phyloP scores from a whole-genome alignment of 345 rosid species.

The Cardamine occulta region DNA sequence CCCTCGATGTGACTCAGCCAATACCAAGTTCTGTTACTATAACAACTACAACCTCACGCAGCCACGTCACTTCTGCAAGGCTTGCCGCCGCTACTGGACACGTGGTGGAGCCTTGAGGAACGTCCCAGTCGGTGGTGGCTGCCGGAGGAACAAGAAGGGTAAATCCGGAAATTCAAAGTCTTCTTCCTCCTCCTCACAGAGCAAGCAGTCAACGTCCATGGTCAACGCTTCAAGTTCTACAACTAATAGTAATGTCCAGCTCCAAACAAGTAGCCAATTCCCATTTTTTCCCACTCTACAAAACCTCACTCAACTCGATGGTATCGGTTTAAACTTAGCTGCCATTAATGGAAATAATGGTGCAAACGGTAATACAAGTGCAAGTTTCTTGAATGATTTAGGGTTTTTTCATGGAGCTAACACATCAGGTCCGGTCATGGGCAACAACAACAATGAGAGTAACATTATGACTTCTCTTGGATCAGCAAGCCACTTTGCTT shows the following conservation, averaged over 20 bases:
- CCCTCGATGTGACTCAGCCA: conserved; percentile 47
- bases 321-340: conserved; percentile 44
- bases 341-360: conserved; percentile 36
- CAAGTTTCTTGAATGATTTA: conserved; percentile 41
- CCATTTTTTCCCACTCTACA: conserved; percentile 42
- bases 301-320: conserved; percentile 44
- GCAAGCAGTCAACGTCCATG: conserved; percentile 42
- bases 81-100: conserved; percentile 51
- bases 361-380: conserved; percentile 34
- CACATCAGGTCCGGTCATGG: conserved; percentile 33
- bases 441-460: conserved; percentile 35
- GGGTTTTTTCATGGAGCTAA: conserved; percentile 41
- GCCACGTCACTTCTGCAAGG: conserved; percentile 50
- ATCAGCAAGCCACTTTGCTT: conserved; percentile 31
- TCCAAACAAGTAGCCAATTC: conserved; percentile 33
- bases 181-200: conserved; percentile 39
- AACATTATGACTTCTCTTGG: conserved; percentile 41
- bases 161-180: conserved; percentile 42
- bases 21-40: conserved; percentile 47
- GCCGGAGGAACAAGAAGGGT: conserved; percentile 46
- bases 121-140: conserved; percentile 48
- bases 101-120: conserved; percentile 47
- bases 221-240: conserved; percentile 36
- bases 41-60: conserved; percentile 49
- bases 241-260: conserved; percentile 23